These are phyloP conservation scores for Ophiostoma piceae DNA, from an alignment of 2,329 filamentous ascomycete species.

Conservation along the genomic window DNA sequence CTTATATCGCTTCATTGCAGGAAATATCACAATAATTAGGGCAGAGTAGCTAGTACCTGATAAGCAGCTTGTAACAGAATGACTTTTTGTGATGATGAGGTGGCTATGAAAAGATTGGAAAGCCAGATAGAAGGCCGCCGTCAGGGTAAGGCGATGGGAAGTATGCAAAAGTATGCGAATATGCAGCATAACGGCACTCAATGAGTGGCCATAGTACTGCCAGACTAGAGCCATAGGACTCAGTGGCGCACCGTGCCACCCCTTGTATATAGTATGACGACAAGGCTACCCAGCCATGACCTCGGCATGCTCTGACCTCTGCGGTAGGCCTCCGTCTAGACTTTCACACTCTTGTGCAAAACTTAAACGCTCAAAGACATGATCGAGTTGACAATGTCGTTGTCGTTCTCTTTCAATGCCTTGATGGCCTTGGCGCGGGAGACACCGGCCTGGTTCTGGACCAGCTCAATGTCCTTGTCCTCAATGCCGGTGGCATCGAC, in stretches of 20 bases:
- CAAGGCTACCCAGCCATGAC: neutral
- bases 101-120: slow-evolving; percentile 12
- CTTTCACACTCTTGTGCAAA: neutral
- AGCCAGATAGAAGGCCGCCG: neutral
- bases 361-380: slow-evolving; percentile 86
- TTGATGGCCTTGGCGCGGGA: slow-evolving; percentile 98
- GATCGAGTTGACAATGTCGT: slow-evolving; percentile 99
- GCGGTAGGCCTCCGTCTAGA: neutral
- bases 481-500: slow-evolving; percentile 91
- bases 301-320: neutral
- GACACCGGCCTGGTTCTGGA: slow-evolving; percentile 96
- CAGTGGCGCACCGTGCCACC: neutral
- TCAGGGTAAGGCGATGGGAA: neutral
- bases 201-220: neutral
- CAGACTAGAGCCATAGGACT: neutral
- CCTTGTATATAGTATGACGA: neutral
- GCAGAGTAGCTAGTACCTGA: neutral
- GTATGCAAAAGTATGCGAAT: neutral
- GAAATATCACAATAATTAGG: neutral
- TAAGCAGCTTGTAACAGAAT: slow-evolving; percentile 12
- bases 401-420: slow-evolving; percentile 97
- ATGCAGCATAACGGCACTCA: neutral
- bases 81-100: slow-evolving; percentile 11
- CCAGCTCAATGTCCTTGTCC: slow-evolving; percentile 98
- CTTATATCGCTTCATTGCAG: neutral